These are phyloP conservation scores for Penicillium glabrum DNA, from an alignment of 2,329 filamentous ascomycete species.

Conservation along the genomic window DNA sequence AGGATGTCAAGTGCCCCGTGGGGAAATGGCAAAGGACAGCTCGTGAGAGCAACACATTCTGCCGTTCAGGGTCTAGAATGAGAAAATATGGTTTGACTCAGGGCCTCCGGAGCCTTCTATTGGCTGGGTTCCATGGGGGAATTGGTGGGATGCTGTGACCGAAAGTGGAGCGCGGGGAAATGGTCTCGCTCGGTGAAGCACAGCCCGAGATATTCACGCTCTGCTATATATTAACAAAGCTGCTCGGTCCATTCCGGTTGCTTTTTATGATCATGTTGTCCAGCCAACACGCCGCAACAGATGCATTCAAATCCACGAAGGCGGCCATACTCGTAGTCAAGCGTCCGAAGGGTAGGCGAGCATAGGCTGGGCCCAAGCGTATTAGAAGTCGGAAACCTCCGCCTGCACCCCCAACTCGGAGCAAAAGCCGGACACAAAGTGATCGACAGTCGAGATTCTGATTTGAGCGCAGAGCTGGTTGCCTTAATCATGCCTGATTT, in stretches of 20 bases:
- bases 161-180: constrained; percentile 5
- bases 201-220: not conserved
- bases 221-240: not conserved
- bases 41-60: not conserved
- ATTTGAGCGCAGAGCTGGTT: not conserved
- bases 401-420: not conserved
- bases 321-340: not conserved
- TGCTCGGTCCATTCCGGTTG: not conserved
- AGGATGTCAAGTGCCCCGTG: not conserved
- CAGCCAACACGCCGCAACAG: not conserved
- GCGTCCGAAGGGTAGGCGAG: not conserved
- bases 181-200: not conserved
- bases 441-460: not conserved
- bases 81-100: not conserved
- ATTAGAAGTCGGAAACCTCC: not conserved
- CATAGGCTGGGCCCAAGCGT: not conserved
- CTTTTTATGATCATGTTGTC: not conserved
- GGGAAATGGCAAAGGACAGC: not conserved
- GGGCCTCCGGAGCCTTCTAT: not conserved
- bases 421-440: no score
- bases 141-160: not conserved
- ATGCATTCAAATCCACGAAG: not conserved
- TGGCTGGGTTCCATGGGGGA: constrained; percentile 3
- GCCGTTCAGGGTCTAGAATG: not conserved
- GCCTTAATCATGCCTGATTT: not conserved